Evolutionary conservation across 2,329 filamentous ascomycete genomes (phyloP), one percentile per base, ranked within the genome.

Genomic region (Exophiala sideris): DNA sequence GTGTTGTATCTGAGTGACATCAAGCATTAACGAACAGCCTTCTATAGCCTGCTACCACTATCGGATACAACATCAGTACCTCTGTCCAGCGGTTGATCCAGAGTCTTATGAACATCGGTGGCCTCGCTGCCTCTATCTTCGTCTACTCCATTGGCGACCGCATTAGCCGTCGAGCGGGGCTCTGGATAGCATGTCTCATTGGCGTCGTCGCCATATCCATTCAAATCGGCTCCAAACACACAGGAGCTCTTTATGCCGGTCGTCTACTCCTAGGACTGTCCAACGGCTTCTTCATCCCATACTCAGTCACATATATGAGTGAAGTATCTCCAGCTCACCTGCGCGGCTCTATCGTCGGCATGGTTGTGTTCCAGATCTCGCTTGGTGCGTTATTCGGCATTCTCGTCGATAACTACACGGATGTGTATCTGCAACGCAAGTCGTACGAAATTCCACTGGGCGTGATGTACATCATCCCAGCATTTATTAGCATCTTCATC

Each of bases 111-210:
- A 2, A 71, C 73, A 5, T 77, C 76, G 34, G 80, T 77, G 8
- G 80, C 78, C 24, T 81, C 80, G 45, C 78, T 79, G 62, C 75
- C 78, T 45, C 76, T 76, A 44, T 76, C 16, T n/a, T 57, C 46
- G 21, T 76, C 1, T 76, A 76, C 8, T 59, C 69, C 2, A 78
- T 79, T 56, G 73, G 73, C 2, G 66, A 71, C 54, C 76, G 71
- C 57, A 75, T 77, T 41, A 76, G 77, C 24, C 74, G 77, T 50
- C 70, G 68, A 33, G 62, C 66, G 1, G 76, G 72, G 1, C 66
- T 80, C 2, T 79, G 76, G 75, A 62, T 73, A 0, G 77, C 76
- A 4, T 79, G 76, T 48, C 50, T 72, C 8, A 55, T 79, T 12
- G 76, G 74, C 29, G 66, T 68, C 3, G 56, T 73, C 2, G 76